Percentiles rank a stretch among this genome's conserved stretches.
These are phyloP conservation scores for Pseudopithomyces maydicus DNA, from an alignment of 2,329 filamentous ascomycete genomes.

Conservation along the genomic window DNA sequence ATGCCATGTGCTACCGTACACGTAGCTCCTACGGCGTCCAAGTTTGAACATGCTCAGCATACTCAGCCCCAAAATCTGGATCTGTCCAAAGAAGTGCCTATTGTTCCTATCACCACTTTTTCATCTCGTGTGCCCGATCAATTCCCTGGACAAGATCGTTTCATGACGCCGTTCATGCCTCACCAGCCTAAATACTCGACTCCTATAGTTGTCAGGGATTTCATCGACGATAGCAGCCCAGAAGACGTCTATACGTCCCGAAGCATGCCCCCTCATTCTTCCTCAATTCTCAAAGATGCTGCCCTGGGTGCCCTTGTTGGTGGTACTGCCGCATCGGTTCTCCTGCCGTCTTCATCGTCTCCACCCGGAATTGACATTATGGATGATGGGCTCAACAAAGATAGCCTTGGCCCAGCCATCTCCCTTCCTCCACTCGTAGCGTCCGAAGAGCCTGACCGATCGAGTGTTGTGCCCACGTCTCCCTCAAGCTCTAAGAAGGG, in stretches of 20 bases:
- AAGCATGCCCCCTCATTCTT: constrained; percentile 21
- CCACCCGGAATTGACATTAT: constrained; percentile 25
- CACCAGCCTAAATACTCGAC: neutral
- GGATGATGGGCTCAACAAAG: constrained; percentile 28
- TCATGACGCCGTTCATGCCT: constrained; percentile 53
- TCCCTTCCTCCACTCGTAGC: constrained; percentile 9
- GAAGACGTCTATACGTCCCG: constrained; percentile 13
- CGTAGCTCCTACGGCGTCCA: too few species aligned
- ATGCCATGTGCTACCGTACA: neutral
- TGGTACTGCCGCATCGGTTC: constrained; percentile 25
- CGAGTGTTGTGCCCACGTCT: constrained; percentile 12
- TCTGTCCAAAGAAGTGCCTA: too few species aligned
- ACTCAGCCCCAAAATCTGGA: too few species aligned
- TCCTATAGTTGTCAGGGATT: constrained; percentile 22
- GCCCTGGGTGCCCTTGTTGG: constrained; percentile 34
- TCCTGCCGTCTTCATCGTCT: constrained; percentile 23
- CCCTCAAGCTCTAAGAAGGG: constrained; percentile 31
- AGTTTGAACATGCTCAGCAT: too few species aligned
- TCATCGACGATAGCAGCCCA: constrained; percentile 32
- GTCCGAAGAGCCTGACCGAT: constrained; percentile 13
- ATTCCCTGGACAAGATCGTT: constrained; percentile 62
- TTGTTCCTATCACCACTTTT: constrained; percentile 23
- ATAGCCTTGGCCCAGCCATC: constrained; percentile 23
- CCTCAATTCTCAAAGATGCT: constrained; percentile 33
- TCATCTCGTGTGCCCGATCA: constrained; percentile 60